phyloP scores from a whole-genome alignment of 108 stramenopile species.

The Cyclotella kingstonii region DNA sequence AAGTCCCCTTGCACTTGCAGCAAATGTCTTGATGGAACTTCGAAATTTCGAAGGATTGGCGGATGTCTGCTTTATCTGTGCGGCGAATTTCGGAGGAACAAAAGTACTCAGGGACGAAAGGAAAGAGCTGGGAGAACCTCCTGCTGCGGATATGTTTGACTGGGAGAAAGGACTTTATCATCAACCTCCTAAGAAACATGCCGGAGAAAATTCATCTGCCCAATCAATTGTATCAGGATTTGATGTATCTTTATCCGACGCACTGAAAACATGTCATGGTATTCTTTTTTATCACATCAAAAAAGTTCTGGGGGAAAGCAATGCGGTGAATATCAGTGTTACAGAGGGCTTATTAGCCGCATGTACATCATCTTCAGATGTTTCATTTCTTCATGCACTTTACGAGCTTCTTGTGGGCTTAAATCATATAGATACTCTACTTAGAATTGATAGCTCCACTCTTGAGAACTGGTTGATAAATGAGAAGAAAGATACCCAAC shows the following conservation, averaged over 20 bases:
- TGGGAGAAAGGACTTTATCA: slow-evolving; percentile 87
- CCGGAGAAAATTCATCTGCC: slow-evolving; percentile 16
- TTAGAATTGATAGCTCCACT: slow-evolving; percentile 63
- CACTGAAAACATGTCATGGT: slow-evolving; percentile 67
- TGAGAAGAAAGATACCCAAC: slow-evolving; percentile 47
- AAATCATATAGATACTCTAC: slow-evolving; percentile 59
- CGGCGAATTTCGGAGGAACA: slow-evolving; percentile 64
- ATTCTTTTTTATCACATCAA: slow-evolving; percentile 71
- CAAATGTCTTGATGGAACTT: slow-evolving; percentile 59
- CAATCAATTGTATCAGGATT: slow-evolving; percentile 50
- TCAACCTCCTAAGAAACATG: slow-evolving; percentile 16
- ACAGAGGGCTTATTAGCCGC: slow-evolving; percentile 64
- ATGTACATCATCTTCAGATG: slow-evolving; percentile 61
- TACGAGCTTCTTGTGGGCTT: slow-evolving; percentile 62
- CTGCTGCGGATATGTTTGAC: slow-evolving; percentile 26
- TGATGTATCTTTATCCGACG: slow-evolving; percentile 64
- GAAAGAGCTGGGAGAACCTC: slow-evolving; percentile 33
- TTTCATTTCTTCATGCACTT: slow-evolving; percentile 59
- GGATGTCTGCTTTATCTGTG: slow-evolving; percentile 77
- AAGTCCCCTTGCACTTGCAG: slow-evolving; percentile 79
- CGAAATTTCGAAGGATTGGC: slow-evolving; percentile 65
- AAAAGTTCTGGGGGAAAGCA: slow-evolving; percentile 51
- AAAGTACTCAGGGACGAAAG: slow-evolving; percentile 30
- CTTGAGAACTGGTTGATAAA: slow-evolving; percentile 69
- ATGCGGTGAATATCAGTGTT: slow-evolving; percentile 18